Base-by-base conservation (phyloP, 192 early-diverging fungal species). In the Backusella morwellensis region DNA sequence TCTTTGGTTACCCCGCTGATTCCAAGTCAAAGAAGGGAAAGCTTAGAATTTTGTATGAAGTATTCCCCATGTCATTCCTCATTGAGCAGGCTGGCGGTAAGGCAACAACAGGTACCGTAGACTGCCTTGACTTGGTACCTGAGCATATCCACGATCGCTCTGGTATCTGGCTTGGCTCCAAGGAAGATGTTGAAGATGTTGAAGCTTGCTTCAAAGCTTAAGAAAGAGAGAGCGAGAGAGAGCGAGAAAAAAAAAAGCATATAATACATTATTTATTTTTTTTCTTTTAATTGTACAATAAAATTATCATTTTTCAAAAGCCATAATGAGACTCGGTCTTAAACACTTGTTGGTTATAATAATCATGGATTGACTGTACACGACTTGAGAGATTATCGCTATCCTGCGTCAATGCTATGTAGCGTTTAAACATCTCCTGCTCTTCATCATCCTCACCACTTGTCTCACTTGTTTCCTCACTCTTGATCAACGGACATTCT, bases 41-140 rank as follows among this genome's bases (percentile, higher is more conserved):
- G 84, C 93, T 99, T 75, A 90, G 98, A 76, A 90, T 99, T 59
- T 86, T 99, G 63, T 99, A 99, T 85, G 98, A 99, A 87, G 95
- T 95, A 81, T 99, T 97, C 89, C 98, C 97, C n/a, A 99, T 99
- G 98, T 91, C 96, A 0, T 94, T 92, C 74, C 83, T 99, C 56
- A 86, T 95, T 59, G 98, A 99, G 82, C 93, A 97, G 79, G 96
- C 96, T n/a, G 98, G 98, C 54, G 98, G 98, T 66, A 93, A 91
- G 77, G 93, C 98, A 12, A 90, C 89, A 29, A 97, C 94, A 15
- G 98, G 98, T 67, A 85, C 78, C 36, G 78, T 89, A 83, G 85
- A 94, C 56, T 93, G 96, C 82, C 84, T 99, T 41, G 97, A 97
- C 80, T 83, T 97, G 23, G 87, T 93, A 63, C 98, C 98, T 52